Base-by-base conservation (phyloP, 441 rosid genomes). In the Gossypium schwendimanii region DNA sequence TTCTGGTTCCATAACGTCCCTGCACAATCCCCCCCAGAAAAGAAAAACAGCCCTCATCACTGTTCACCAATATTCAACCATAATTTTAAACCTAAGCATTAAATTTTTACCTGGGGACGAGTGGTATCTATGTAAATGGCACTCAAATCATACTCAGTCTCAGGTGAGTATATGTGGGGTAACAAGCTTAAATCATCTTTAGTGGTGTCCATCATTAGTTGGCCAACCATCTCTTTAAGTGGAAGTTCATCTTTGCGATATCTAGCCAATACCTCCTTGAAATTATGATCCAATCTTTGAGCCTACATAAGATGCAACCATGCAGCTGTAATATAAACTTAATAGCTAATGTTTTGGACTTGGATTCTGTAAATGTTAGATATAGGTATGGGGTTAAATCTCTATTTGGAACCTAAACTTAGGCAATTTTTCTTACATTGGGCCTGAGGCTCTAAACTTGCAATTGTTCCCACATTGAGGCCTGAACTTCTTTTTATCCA, bases 1-100 rank as follows among this genome's bases (percentile, higher is more conserved):
- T 91, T 83, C 92, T 87, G 20, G 93, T 90, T 66, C 97, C 90
- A 71, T 81, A 85, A 21, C 76, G 81, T 20, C 94, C 93, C 94
- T 60, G 63, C 39, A 78, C 87, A 58, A 10, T 5, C 6, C 61
- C 28, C 49, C 2, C 14, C 3, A 44, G 14, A 23, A 53, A 53
- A 52, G 23, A 5, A 14, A n/a, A 50, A 50, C 39, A 33, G 39
- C 39, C 7, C 8, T 33, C 1, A 33, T 33, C 39, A 33, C 39
- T 33, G 20, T 50, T 15, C 55, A 50, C 2, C 2, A 1, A 52
- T 52, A 52, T 2, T 52, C 57, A 52, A 18, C 58, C 6, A 2
- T 54, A 54, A 18, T 54, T 2, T 33, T 8, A 20, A 54, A 7
- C 21, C 59, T 9, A 18, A 1, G 14, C 23, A 21, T 10, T 55